Base-by-base conservation (phyloP, 2,329 filamentous ascomycete genomes). In the Pezizomycotina sp. region DNA sequence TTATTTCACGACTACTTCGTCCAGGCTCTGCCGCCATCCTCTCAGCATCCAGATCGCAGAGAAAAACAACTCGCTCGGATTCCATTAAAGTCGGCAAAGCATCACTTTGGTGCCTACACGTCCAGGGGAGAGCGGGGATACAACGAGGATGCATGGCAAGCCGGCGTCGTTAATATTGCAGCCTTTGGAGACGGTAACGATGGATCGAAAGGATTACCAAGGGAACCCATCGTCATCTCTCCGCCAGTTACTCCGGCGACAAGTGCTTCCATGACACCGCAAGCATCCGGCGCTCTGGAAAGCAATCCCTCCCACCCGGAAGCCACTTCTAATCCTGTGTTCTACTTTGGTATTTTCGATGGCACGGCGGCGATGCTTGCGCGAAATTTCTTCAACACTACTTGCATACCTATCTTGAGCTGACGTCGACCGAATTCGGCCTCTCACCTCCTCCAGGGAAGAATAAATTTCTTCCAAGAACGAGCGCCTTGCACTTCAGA, bases 291-390 rank as follows among this genome's bases (percentile, higher is more conserved):
- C 32, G 14, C 25, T 28, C 12, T 36, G n/a, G n/a, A n/a, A n/a
- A n/a, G n/a, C n/a, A n/a, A n/a, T n/a, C n/a, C n/a, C n/a, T n/a
- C n/a, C 25, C 36, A 44, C 12, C 41, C 41, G 7, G 35, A 36
- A 19, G 34, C 36, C 20, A 40, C 22, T 22, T 26, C 27, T 25
- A 32, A 40, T 16, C 45, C 48, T 2, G 51, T 95, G 21, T 98
- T 98, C 58, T 98, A 95, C 58, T 98, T 93, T 64, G 84, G 71
- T 1, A 74, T 95, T 1, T 98, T 95, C 53, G 89, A 98, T 57
- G 89, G 89, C 89, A 98, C 60, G 89, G 89, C 6, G 89, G 89
- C 13, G 69, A 64, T 13, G 79, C 92, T 55, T 95, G 89, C 57
- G 83, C 82, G 42, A 74, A 77, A 12, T 95, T 92, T 50, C 58